A percentile compares a stretch with the other conserved stretches of the same genome.
Evolutionary conservation across 768 basidiomycete genomes (phyloP).

Genomic region (Psilocybe cyanescens): DNA sequence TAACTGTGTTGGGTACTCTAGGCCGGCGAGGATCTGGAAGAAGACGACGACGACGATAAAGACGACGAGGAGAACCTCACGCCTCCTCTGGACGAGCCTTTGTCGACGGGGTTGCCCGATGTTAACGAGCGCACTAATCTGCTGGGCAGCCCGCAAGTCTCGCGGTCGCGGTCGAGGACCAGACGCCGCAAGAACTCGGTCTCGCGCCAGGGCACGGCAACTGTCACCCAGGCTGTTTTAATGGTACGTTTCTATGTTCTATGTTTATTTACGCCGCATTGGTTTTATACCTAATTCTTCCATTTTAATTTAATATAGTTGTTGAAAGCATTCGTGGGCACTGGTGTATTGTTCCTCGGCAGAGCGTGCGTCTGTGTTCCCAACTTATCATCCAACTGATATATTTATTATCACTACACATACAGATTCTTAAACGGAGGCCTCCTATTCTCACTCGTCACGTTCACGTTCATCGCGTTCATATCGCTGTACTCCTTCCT

Average conservation of each 20-base stretch:
- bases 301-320: constrained; percentile 48
- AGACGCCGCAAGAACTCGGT: constrained; percentile 59
- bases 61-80: constrained; percentile 55
- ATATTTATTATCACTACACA: too few species aligned
- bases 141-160: constrained; percentile 34
- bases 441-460: constrained; percentile 81
- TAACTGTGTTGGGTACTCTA: constrained; percentile 25
- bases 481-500: constrained; percentile 95
- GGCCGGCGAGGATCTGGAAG: constrained; percentile 91
- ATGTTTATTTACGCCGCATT: not conserved
- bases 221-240: constrained; percentile 87
- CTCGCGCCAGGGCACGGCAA: constrained; percentile 81
- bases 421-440: constrained; percentile 93
- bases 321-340: constrained; percentile 93
- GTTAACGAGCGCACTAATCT: constrained; percentile 61
- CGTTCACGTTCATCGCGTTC: constrained; percentile 79
- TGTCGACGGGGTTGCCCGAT: constrained; percentile 26
- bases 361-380: constrained; percentile 67
- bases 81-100: not conserved
- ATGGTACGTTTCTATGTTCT: constrained; percentile 62
- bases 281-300: not conserved
- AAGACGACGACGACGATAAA: constrained; percentile 83
- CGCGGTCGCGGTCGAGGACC: constrained; percentile 44
- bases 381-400: too few species aligned
- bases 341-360: constrained; percentile 94